Base-by-base conservation (phyloP, 2,329 filamentous ascomycete genomes). In the Penicillium sp. region DNA sequence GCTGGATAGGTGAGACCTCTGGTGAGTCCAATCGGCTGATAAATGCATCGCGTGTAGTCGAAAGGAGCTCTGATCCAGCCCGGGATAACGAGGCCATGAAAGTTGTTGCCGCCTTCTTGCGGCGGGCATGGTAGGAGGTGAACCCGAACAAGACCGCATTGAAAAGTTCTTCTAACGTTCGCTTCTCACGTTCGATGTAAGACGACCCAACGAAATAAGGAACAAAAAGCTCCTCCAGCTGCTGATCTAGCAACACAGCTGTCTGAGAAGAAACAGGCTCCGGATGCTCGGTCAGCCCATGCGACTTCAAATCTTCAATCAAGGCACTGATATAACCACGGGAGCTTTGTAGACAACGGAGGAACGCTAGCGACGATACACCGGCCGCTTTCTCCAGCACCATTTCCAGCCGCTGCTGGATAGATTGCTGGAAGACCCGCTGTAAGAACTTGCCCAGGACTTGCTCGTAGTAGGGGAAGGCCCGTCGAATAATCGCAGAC, bases 101-200 rank as follows among this genome's bases (percentile, higher is more conserved):
- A 0, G 91, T 91, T 0, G 90, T 91, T 1, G 92, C 89, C 27
- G 88, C 87, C 80, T 95, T 97, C 74, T 96, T 93, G 61, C 91
- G 83, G 52, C 79, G 76, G 33, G 76, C 74, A 73, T 99, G 94
- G 70, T 93, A 97, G n/a, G 95, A 89, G 16, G 91, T 95, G 70
- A 94, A 99, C 68, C 95, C 96, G 84, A 99, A 96, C 5, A 97
- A 83, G 53, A 99, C 78, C 0, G 94, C 96, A 53, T 91, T 93
- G 76, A 96, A 92, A 62, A 92, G 77, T 70, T 93, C 90, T 69
- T 92, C 90, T 48, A 94, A 75, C 57, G 84, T 87, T 60, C 81
- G 81, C 71, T 84, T 86, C 66, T 87, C 85, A 48, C 84, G 79
- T 68, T 87, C 85, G 61, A 87, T 86, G 65, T 87, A 88, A 11